Conservation (phyloP, 352 stramenopile species). For the Phytophthora multivora region DNA sequence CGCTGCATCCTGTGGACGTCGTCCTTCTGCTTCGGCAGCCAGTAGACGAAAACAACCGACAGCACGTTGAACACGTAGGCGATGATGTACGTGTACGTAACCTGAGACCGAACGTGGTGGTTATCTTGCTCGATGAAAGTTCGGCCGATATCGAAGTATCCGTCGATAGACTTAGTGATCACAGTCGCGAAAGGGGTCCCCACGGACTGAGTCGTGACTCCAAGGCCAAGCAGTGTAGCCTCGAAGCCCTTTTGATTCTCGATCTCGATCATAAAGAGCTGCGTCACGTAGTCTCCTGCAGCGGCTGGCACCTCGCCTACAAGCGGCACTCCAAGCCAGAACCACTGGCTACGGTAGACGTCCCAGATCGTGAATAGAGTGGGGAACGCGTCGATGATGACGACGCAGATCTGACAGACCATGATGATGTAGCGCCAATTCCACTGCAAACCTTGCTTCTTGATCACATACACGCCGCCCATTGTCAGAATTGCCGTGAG, state of each 20-base stretch:
- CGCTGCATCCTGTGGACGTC: slow-evolving; percentile 42
- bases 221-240: slow-evolving; percentile 47
- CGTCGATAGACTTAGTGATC: slow-evolving; percentile 57
- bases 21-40: slow-evolving; percentile 52
- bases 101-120: slow-evolving; percentile 46
- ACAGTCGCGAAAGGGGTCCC: slow-evolving; percentile 49
- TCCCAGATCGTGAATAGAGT: slow-evolving; percentile 64
- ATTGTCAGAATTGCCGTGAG: slow-evolving; percentile 43
- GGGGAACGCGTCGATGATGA: slow-evolving; percentile 47
- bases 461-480: slow-evolving; percentile 33
- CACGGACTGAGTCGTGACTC: slow-evolving; percentile 39
- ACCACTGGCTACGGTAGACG: slow-evolving; percentile 61
- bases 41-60: slow-evolving; percentile 45
- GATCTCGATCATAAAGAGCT: slow-evolving; percentile 56
- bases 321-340: slow-evolving; percentile 58
- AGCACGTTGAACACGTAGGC: slow-evolving; percentile 53
- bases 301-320: slow-evolving; percentile 43
- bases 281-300: slow-evolving; percentile 35
- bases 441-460: slow-evolving; percentile 52
- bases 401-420: slow-evolving; percentile 37
- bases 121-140: slow-evolving; percentile 40
- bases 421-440: slow-evolving; percentile 57
- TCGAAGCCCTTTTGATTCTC: slow-evolving; percentile 48
- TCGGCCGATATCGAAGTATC: slow-evolving; percentile 50
- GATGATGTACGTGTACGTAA: slow-evolving; percentile 57